Evolutionary conservation across 2,329 filamentous ascomycete species (phyloP).

Genomic region (Nemania bipapillata): DNA sequence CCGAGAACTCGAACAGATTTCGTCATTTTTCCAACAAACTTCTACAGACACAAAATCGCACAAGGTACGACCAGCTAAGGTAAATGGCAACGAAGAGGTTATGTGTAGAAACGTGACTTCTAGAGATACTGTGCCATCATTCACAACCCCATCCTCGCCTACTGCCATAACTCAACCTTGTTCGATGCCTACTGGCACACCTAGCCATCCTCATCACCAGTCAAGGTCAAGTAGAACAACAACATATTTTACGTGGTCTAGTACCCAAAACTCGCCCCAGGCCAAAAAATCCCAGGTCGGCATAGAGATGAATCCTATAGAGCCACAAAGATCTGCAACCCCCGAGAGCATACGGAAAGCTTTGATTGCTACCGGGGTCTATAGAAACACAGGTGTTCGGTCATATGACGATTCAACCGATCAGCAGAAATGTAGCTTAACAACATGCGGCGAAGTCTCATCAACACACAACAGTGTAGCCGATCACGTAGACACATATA

Average conservation of each 20-base stretch:
- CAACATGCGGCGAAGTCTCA: slow-evolving; percentile 5
- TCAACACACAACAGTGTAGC: background rate
- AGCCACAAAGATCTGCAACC: slow-evolving; percentile 36
- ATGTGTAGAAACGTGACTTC: background rate
- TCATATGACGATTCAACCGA: slow-evolving; percentile 32
- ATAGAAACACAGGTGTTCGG: slow-evolving; percentile 41
- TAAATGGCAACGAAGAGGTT: background rate
- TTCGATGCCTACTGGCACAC: background rate
- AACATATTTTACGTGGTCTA: slow-evolving; percentile 48
- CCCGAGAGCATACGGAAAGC: slow-evolving; percentile 40
- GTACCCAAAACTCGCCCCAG: slow-evolving; percentile 40
- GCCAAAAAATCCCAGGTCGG: background rate
- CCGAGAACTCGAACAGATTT: slow-evolving; percentile 53
- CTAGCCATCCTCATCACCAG: background rate
- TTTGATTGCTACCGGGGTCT: slow-evolving; percentile 44
- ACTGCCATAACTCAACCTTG: background rate
- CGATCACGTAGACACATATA: background rate
- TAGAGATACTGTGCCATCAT: slow-evolving; percentile 11
- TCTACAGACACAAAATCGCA: slow-evolving; percentile 20
- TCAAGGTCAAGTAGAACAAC: slow-evolving; percentile 36
- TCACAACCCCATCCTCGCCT: slow-evolving; percentile 30
- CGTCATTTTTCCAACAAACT: slow-evolving; percentile 52
- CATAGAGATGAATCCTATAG: slow-evolving; percentile 11
- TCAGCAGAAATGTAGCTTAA: background rate
- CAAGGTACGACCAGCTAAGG: slow-evolving; percentile 24